Percentiles rank a stretch among this genome's conserved stretches.
Conservation (phyloP, 1,284 basidiomycete species). For the Schizophyllum amplum region DNA sequence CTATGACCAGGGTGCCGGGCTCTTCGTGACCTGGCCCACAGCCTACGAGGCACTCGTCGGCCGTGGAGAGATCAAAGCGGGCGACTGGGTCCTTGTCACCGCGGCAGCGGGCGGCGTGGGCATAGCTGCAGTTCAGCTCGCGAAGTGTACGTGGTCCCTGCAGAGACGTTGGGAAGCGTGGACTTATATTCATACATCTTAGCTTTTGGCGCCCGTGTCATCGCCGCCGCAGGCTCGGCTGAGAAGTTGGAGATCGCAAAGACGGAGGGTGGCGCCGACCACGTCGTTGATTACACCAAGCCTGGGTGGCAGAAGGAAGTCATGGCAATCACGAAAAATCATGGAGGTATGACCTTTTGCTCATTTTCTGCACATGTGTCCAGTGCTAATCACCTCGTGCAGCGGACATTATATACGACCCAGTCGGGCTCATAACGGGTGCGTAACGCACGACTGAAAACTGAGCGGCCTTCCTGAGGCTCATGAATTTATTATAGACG, state of each 20-base stretch:
- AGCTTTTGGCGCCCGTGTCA: conserved; percentile 73
- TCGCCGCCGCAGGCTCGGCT: conserved; percentile 68
- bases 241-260: conserved; percentile 64
- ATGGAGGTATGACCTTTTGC: conserved; percentile 40
- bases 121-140: conserved; percentile 83
- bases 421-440: conserved; percentile 6
- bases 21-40: conserved; percentile 85
- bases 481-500: conserved; percentile 35
- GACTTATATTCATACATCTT: conserved; percentile 12
- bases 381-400: neutral
- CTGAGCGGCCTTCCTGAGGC: neutral
- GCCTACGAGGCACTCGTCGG: conserved; percentile 85
- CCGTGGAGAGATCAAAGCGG: conserved; percentile 70
- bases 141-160: conserved; percentile 52
- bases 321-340: conserved; percentile 64
- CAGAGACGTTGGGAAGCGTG: neutral
- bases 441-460: conserved; percentile 4
- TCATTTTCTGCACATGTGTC: neutral
- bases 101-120: conserved; percentile 93
- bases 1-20: conserved; percentile 29
- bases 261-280: conserved; percentile 64
- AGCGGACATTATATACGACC: neutral
- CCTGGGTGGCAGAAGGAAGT: conserved; percentile 73
- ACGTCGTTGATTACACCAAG: conserved; percentile 58
- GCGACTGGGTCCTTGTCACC: conserved; percentile 84